Percentiles rank a stretch among this genome's conserved stretches.
phyloP scores from a whole-genome alignment of 176 grass and related monocot species.

The Eleusine coracana region DNA sequence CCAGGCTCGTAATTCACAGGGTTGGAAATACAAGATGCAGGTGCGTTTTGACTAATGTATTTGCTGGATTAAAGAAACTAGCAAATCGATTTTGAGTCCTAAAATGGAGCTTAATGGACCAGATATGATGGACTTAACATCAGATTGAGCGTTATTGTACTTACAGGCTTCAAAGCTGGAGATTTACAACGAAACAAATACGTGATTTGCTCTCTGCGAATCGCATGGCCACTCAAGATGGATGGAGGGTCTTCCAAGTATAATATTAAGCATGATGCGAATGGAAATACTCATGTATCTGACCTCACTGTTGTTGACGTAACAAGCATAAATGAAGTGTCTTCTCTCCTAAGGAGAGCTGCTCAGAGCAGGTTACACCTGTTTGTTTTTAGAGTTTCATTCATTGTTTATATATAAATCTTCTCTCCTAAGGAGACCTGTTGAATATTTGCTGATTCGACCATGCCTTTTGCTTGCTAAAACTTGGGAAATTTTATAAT shows the following conservation, averaged over 20 bases:
- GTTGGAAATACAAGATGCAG: conserved; percentile 97
- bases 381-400: conserved; percentile 13
- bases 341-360: conserved; percentile 67
- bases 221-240: conserved; percentile 30
- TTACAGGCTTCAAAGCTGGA: conserved; percentile 86
- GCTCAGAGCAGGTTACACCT: conserved; percentile 72
- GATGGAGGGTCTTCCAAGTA: conserved; percentile 70
- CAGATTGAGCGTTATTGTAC: background rate
- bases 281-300: conserved; percentile 74
- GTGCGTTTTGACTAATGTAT: conserved; percentile 8
- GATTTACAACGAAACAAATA: conserved; percentile 89
- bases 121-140: background rate
- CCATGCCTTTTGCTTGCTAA: background rate
- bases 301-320: conserved; percentile 81
- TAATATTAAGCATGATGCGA: conserved; percentile 77
- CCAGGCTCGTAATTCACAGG: conserved; percentile 60
- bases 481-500: background rate
- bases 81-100: background rate
- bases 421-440: background rate
- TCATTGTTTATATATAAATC: background rate
- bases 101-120: background rate
- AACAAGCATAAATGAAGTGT: conserved; percentile 68
- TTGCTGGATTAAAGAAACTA: background rate
- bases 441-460: background rate
- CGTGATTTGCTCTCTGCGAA: conserved; percentile 64